Evolutionary conservation across 1,139 yeast genomes (phyloP).

Genomic region (Yamadazyma epiphylla): DNA sequence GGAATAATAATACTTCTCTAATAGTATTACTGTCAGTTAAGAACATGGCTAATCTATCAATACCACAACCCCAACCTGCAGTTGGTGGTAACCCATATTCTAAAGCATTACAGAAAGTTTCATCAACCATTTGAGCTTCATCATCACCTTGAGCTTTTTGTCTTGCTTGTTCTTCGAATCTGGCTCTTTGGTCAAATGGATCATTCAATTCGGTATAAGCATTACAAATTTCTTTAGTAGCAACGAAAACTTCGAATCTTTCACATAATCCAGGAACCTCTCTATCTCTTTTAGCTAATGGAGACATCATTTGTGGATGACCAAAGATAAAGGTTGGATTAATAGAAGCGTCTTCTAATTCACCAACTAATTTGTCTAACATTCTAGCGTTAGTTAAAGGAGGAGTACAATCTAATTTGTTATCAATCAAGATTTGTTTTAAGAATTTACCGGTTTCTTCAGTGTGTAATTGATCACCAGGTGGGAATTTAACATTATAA

Average conservation of each 20-base stretch:
- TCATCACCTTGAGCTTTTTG: slow-evolving; percentile 99
- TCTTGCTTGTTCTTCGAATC: slow-evolving; percentile 98
- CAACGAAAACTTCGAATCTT: slow-evolving; percentile 97
- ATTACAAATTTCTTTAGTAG: slow-evolving; percentile 96
- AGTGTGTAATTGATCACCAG: slow-evolving; percentile 93
- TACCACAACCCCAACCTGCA: slow-evolving; percentile 99
- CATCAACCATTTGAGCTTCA: slow-evolving; percentile 96
- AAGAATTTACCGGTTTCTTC: slow-evolving; percentile 90
- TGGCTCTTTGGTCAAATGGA: slow-evolving; percentile 95
- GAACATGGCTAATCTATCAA: slow-evolving; percentile 97
- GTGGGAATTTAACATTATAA: slow-evolving; percentile 86
- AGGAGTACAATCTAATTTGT: slow-evolving; percentile 89
- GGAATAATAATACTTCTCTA: slow-evolving; percentile 97
- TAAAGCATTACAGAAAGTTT: slow-evolving; percentile 93
- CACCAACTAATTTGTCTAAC: slow-evolving; percentile 98
- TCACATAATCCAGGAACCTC: slow-evolving; percentile 92
- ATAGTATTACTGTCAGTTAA: slow-evolving; percentile 94
- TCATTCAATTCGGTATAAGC: slow-evolving; percentile 99
- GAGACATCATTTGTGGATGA: slow-evolving; percentile 99
- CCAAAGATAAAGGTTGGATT: slow-evolving; percentile 98
- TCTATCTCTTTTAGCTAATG: slow-evolving; percentile 95
- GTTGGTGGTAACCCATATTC: slow-evolving; percentile 99
- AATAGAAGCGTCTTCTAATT: slow-evolving; percentile 84
- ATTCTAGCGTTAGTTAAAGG: slow-evolving; percentile 98
- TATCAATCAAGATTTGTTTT: slow-evolving; percentile 71